Evolutionary conservation across 2,329 filamentous ascomycete genomes (phyloP).

Genomic region (Macrophomina tecta): DNA sequence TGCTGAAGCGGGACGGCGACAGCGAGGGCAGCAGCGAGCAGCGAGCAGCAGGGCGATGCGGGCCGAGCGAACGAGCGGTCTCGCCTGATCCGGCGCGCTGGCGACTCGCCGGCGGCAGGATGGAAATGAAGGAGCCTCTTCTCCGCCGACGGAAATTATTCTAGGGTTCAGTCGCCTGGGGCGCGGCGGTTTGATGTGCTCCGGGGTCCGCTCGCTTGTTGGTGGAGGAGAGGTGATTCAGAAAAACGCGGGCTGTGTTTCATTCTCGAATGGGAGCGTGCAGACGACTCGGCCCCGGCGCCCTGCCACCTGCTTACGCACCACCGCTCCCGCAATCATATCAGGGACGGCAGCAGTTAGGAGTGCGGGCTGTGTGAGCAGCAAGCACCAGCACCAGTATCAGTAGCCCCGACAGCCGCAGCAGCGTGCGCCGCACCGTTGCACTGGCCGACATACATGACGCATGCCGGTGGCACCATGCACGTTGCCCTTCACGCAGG

Average conservation of each 20-base stretch:
- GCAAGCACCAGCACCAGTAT: neutral
- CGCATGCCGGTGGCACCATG: constrained; percentile 7
- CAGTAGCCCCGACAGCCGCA: no score
- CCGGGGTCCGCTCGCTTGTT: constrained; percentile 26
- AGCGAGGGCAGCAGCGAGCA: constrained; percentile 17
- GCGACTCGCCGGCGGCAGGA: constrained; percentile 25
- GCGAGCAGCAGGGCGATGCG: constrained; percentile 15
- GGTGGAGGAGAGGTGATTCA: constrained; percentile 24
- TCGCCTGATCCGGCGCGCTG: constrained; percentile 25
- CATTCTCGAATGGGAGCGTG: constrained; percentile 21
- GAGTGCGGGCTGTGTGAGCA: neutral
- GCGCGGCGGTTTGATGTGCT: constrained; percentile 28
- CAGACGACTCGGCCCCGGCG: constrained; percentile 21
- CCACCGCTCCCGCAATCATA: constrained; percentile 19
- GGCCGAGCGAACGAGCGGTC: constrained; percentile 23
- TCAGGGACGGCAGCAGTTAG: neutral
- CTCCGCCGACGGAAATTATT: constrained; percentile 29
- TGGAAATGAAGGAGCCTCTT: constrained; percentile 30
- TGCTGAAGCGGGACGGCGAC: constrained; percentile 26
- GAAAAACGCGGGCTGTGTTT: constrained; percentile 24
- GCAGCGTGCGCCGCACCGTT: constrained; percentile 13
- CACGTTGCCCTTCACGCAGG: neutral
- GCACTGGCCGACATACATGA: constrained; percentile 13
- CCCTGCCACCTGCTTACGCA: constrained; percentile 19
- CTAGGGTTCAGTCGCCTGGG: constrained; percentile 25